Evolutionary conservation across 768 basidiomycete species (phyloP).

Genomic region (Rhodotorula kratochvilovae): DNA sequence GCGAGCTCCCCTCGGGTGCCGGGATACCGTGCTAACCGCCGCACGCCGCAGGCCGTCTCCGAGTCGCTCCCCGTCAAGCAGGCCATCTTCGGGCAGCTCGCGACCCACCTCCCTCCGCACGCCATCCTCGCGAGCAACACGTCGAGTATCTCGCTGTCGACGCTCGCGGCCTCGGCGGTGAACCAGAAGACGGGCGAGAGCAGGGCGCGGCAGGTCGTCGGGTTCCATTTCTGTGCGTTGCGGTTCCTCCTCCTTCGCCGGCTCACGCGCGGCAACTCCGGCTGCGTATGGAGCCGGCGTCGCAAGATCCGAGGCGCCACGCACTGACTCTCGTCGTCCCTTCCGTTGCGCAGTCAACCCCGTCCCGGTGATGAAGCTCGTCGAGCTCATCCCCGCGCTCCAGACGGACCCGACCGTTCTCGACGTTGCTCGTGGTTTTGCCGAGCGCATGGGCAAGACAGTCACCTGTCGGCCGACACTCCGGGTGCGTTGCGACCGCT

Average conservation of each 20-base stretch:
- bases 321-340: too few relatives aligned
- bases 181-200: conserved; percentile 52
- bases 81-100: conserved; percentile 66
- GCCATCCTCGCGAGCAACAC: conserved; percentile 89
- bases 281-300: too few relatives aligned
- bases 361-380: conserved; percentile 93
- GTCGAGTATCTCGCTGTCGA: conserved; percentile 88
- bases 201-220: conserved; percentile 68
- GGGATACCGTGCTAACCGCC: neutral
- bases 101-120: conserved; percentile 62
- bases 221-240: conserved; percentile 34
- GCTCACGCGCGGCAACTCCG: too few relatives aligned
- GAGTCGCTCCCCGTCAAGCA: conserved; percentile 76
- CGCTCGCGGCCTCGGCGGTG: conserved; percentile 77
- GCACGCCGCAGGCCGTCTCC: conserved; percentile 66
- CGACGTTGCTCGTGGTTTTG: conserved; percentile 71
- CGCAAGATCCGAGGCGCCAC: too few relatives aligned
- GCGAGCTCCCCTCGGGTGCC: too few relatives aligned
- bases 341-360: conserved; percentile 62
- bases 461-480: conserved; percentile 87
- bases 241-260: neutral
- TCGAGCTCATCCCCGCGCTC: conserved; percentile 88
- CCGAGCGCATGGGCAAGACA: conserved; percentile 85
- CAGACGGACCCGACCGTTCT: conserved; percentile 79
- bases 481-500: conserved; percentile 55